Base-by-base conservation (phyloP, 2,329 filamentous ascomycete genomes). In the Botrytis sinoallii region DNA sequence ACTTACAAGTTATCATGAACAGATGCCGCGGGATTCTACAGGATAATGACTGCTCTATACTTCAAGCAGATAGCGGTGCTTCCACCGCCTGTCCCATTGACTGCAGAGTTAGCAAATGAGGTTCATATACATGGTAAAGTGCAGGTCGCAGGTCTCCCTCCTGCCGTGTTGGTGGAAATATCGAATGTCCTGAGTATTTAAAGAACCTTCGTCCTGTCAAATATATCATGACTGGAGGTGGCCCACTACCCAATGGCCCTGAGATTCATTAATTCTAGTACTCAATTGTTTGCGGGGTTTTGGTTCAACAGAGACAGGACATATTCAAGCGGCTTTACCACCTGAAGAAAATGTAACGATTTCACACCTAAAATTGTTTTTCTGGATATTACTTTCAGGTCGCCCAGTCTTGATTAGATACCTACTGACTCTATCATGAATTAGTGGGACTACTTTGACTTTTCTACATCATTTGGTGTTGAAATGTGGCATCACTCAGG, bases 371-470 rank as follows among this genome's bases (percentile, higher is more conserved):
- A 22, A 25, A 6, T 22, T 14, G 7, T 32, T 48, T 35, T 14
- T 7, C 25, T 12, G 32, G 9, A 38, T 59, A 20, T 5, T 32
- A 4, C 16, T 32, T 32, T 20, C 8, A 32, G 5, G 3, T 32
- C 7, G 9, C 12, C 32, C n/a, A n/a, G 25, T 6, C 16, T 59
- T 57, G 7, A 29, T 8, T 22, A 4, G 3, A 38, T 38, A 2
- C 16, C 20, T 66, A 25, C 42, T 48, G 14, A 48, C n/a, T 32
- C 46, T 35, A 20, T 38, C 10, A 25, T 35, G 3, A 48, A 42
- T 9, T 29, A 70, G 48, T 69, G 64, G 63, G 38, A 68, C n/a
- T 72, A 68, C 38, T 64, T 73, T 12, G 63, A 65, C 16, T 74
- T 72, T 55, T 57, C 52, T 44, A n/a, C 73, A n/a, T 35, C 66